Evolutionary conservation across 2,329 filamentous ascomycete species (phyloP).

Genomic region (Shiraia sp.): DNA sequence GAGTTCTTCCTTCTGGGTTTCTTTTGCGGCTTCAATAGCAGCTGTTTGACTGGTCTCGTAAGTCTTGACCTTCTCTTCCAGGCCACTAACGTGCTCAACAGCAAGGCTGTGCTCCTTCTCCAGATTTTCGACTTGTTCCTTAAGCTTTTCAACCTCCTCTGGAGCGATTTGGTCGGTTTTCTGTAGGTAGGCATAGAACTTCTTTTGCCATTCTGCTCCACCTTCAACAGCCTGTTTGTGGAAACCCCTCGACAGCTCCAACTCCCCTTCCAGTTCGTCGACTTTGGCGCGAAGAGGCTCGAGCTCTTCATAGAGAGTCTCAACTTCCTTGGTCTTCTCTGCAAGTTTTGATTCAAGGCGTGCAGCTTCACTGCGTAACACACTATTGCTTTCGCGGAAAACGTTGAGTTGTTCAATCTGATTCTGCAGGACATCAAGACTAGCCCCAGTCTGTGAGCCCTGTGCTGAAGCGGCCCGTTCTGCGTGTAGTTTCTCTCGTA

Average conservation of each 20-base stretch:
- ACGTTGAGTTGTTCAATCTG: conserved; percentile 95
- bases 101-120: conserved; percentile 58
- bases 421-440: conserved; percentile 88
- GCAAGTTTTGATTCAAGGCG: conserved; percentile 76
- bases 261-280: conserved; percentile 78
- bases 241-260: conserved; percentile 82
- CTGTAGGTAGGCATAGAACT: conserved; percentile 91
- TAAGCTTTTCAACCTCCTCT: conserved; percentile 86
- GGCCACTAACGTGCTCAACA: conserved; percentile 54
- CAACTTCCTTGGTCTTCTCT: conserved; percentile 74
- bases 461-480: conserved; percentile 74
- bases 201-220: conserved; percentile 92
- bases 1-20: conserved; percentile 62
- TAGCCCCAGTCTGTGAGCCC: conserved; percentile 71
- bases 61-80: conserved; percentile 55
- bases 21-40: conserved; percentile 19
- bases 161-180: conserved; percentile 97
- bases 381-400: conserved; percentile 92
- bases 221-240: conserved; percentile 88
- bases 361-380: conserved; percentile 82
- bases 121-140: conserved; percentile 68
- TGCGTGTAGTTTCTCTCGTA: conserved; percentile 85
- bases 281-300: conserved; percentile 82
- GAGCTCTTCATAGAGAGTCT: conserved; percentile 74
- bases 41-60: conserved; percentile 13